Evolutionary conservation across 108 stramenopile genomes (phyloP), one percentile per base, ranked within the genome.

Genomic region (Asterionellopsis glacialis): DNA sequence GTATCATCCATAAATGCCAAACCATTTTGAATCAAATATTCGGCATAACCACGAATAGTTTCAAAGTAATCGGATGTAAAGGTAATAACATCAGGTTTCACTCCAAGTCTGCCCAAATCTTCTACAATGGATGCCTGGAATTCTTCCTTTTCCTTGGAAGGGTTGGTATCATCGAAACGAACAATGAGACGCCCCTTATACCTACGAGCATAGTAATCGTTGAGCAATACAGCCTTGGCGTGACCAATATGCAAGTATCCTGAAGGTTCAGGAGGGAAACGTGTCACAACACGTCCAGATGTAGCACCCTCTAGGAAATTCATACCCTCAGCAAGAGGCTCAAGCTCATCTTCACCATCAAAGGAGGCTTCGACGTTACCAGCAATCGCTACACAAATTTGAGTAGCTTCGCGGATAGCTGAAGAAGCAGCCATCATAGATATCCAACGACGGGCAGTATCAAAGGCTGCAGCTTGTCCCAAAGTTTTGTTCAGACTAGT

Each of bases 201-300:
- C 4, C 88, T 69, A 43, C 88, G 75, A 1, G 99, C 99, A 73
- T 98, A 99, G 72, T 96, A 98, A 63, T 99, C 87, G 71, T 98
- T 98, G 57, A 99, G 72, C 53, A 96, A 61, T 57, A 97, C 95
- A 13, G 97, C 96, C 82, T 99, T 99, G 56, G 98, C 96, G 70
- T 99, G 99, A 1, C 99, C 99, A 50, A 99, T 94, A 85, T 99
- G 99, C 55, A 99, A 78, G 65, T 98, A 99, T 3, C 99, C 99
- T 41, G 87, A 89, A 1, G 99, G 99, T 78, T 99, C 99, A 25
- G 99, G 99, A 6, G 99, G 99, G 67, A 99, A 99, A 1, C 99
- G 83, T 1, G 93, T 95, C 15, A 88, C 85, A 22, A 94, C 92
- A 52, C 77, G 79, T 56, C 97, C 97, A 9, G 92, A 87, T 45